Percentiles rank a stretch among this genome's conserved stretches.
Conservation (phyloP, 23 red algal genomes). For the Gracilaria caudata region DNA sequence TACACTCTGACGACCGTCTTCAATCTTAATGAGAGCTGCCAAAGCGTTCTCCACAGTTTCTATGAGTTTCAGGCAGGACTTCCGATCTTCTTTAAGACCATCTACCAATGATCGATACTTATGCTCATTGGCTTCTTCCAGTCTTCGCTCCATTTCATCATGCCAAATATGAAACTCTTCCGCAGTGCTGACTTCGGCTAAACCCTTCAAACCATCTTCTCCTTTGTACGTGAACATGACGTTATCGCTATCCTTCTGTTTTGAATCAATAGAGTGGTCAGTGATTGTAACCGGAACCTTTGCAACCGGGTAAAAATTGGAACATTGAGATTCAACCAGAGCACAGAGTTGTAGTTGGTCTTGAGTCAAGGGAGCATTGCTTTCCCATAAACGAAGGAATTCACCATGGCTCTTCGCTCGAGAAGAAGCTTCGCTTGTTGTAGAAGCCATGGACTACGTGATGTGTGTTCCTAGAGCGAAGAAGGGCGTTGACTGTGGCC, state of each 20-base stretch:
- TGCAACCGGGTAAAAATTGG: slow-evolving; percentile 6
- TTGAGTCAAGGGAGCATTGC: slow-evolving; percentile 60
- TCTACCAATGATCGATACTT: slow-evolving; percentile 69
- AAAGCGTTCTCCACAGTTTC: slow-evolving; percentile 25
- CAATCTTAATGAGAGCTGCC: slow-evolving; percentile 37
- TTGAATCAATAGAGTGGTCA: not conserved
- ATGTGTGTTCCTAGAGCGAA: no score
- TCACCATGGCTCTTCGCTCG: slow-evolving; percentile 69
- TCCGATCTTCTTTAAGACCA: slow-evolving; percentile 49
- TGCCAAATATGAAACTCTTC: slow-evolving; percentile 74
- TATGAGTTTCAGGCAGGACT: not conserved
- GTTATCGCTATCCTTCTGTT: not conserved
- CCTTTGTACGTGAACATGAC: slow-evolving; percentile 34
- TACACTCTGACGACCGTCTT: slow-evolving; percentile 26
- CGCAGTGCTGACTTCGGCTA: slow-evolving; percentile 51
- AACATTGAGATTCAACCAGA: slow-evolving; percentile 36
- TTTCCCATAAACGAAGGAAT: slow-evolving; percentile 81
- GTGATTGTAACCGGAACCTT: not conserved
- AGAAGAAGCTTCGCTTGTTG: slow-evolving; percentile 11
- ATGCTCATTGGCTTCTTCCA: slow-evolving; percentile 74
- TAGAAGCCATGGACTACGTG: slow-evolving; percentile 32
- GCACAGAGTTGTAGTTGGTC: slow-evolving; percentile 59
- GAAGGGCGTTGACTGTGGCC: not conserved
- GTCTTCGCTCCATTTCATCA: slow-evolving; percentile 64
- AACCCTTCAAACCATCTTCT: slow-evolving; percentile 48